Evolutionary conservation across 352 stramenopile species (phyloP).

Genomic region (Phytophthora hybrid): DNA sequence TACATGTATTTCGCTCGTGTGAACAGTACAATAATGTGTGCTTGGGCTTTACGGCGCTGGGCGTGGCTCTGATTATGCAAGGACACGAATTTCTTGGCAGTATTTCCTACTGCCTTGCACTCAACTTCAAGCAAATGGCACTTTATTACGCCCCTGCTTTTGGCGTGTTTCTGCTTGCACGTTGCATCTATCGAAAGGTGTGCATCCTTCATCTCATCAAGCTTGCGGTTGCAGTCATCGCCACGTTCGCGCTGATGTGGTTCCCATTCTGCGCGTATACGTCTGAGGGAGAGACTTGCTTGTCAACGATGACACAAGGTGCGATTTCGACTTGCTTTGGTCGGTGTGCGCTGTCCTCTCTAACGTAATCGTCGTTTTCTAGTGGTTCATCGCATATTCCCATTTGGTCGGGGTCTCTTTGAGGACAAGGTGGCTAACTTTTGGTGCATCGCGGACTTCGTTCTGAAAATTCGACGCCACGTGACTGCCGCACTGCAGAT

Average conservation of each 20-base stretch:
- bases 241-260: conserved; percentile 93
- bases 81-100: conserved; percentile 86
- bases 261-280: conserved; percentile 87
- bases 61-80: conserved; percentile 72
- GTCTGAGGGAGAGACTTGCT: conserved; percentile 52
- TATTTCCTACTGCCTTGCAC: conserved; percentile 91
- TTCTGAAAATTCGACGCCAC: conserved; percentile 73
- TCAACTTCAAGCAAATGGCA: conserved; percentile 99
- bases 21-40: conserved; percentile 97
- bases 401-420: conserved; percentile 96
- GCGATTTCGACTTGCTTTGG: neutral
- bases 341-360: neutral
- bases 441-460: conserved; percentile 94
- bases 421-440: conserved; percentile 98
- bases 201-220: conserved; percentile 68
- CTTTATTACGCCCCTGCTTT: conserved; percentile 97
- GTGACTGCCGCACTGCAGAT: conserved; percentile 68
- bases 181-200: conserved; percentile 73
- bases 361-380: conserved; percentile 23
- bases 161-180: conserved; percentile 93
- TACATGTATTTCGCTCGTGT: neutral
- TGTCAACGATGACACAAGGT: conserved; percentile 76
- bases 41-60: conserved; percentile 91
- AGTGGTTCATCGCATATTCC: conserved; percentile 95
- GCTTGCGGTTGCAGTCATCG: conserved; percentile 88